Base-by-base conservation (phyloP, 2,329 filamentous ascomycete genomes). In the Trichoderma guizhouense region DNA sequence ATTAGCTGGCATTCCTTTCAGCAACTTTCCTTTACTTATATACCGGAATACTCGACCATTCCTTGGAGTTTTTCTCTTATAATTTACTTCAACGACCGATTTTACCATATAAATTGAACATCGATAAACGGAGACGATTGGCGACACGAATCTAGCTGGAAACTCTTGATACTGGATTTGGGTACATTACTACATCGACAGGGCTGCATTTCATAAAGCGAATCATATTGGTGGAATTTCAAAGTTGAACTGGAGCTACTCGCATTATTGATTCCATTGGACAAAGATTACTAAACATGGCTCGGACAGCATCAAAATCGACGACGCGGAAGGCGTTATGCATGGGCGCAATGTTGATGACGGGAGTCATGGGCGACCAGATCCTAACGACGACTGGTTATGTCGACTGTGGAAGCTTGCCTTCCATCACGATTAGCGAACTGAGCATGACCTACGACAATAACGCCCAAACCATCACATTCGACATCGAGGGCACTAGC, bases 301-400 rank as follows among this genome's bases (percentile, higher is more conserved):
- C 81, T 77, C 79, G 76, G 74, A 69, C 63, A 60, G 65, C 75
- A 69, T 78, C 76, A 60, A 73, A 65, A 71, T 80, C 79, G 79
- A 79, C 75, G 67, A 74, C 75, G 34, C 77, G 78, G 77, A 79
- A 76, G 71, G 79, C 79, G 67, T 74, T 82, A 71, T 76, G 81
- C 69, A 79, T 83, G 24, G 70, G 75, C 14, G 78, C 80, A 65
- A 78, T 80, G 66, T 78, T 86, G 60, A 76, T 80, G 18, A 80
- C 79, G 63, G 82, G 85, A 72, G 91, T 87, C 69, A 79, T 92
- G 72, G 93, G 89, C 71, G 86, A 84, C 73, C 90, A 95, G 76
- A 85, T 97, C 72, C 88, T 99, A 72, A 88, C 91, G 79, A 98
- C 95, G 28, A 88, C 88, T 74, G 93, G 94, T 72, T 97, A 96